Base-by-base conservation (phyloP, 768 basidiomycete species). In the Amanita inopinata region DNA sequence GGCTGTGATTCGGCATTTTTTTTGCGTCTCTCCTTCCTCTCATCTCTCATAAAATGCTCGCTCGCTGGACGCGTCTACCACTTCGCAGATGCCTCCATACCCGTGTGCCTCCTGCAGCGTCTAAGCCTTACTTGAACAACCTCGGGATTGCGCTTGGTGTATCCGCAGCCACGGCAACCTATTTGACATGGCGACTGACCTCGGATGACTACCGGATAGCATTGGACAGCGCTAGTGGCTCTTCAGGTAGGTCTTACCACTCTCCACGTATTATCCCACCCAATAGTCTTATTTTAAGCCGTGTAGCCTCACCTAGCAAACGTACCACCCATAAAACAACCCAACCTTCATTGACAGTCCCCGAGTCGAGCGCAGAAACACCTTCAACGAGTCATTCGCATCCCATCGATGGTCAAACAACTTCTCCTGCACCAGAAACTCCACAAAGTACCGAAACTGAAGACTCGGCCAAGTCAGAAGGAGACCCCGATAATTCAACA, bases 11-110 rank as follows among this genome's bases (percentile, higher is more conserved):
- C 17, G 5, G 36, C n/a, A 25, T n/a, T 7, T 33, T 33, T 14
- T n/a, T 6, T 14, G 5, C 32, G 5, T 14, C 33, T 32, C 18
- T 8, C n/a, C 17, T 22, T 2, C 3, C 2, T 14, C 33, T 32
- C 18, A 9, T 19, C 17, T 22, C 2, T 4, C 2, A 33, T 3
- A 32, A 45, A 47, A 82, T 80, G 78, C 67, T 81, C 52, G 62
- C 72, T 49, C 66, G 71, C 47, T 58, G 77, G 12, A 61, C 73
- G 52, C 73, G 69, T 62, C 60, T 73, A 41, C 65, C 76, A 15
- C 56, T 79, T 5, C 69, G 71, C 46, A 64, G 76, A 55, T 66
- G 67, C 41, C 33, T 81, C 12, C 74, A 80, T 50, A 75, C 78
- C 49, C 39, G 42, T 54, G 4, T 38, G 49, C 10, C 53, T 56